Percentiles rank a stretch among this genome's conserved stretches.
These are phyloP conservation scores for Cladophialophora bantiana DNA, from an alignment of 2,329 filamentous ascomycete species.

Conservation along the genomic window DNA sequence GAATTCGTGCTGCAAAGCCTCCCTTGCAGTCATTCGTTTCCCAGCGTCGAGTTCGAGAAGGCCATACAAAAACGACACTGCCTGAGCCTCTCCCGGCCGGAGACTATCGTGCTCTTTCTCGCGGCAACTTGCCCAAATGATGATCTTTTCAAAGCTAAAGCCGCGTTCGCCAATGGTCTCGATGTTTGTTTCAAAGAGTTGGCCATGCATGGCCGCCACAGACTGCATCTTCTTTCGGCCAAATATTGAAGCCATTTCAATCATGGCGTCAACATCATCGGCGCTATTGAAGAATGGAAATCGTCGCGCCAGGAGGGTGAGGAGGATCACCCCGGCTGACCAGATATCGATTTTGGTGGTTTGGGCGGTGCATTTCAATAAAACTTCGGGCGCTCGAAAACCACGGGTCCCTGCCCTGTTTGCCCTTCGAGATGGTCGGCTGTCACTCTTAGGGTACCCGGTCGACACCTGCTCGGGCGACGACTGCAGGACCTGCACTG, in stretches of 20 bases:
- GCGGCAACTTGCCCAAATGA: conserved; percentile 90
- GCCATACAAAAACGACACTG: conserved; percentile 51
- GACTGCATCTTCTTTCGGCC: conserved; percentile 83
- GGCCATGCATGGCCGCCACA: conserved; percentile 83
- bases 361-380: conserved; percentile 96
- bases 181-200: conserved; percentile 90
- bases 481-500: conserved; percentile 48
- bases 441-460: conserved; percentile 89
- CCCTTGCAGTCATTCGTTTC: conserved; percentile 52
- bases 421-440: conserved; percentile 83
- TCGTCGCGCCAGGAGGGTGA: conserved; percentile 89
- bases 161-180: conserved; percentile 86
- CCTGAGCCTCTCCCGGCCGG: conserved; percentile 55
- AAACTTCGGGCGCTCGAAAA: conserved; percentile 93
- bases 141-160: conserved; percentile 89
- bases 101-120: conserved; percentile 62
- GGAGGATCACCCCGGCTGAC: conserved; percentile 93
- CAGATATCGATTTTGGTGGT: conserved; percentile 95
- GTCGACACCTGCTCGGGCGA: conserved; percentile 51
- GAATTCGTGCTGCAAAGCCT: conserved; percentile 55
- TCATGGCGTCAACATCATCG: conserved; percentile 97
- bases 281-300: conserved; percentile 99
- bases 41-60: conserved; percentile 54
- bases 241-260: conserved; percentile 96
- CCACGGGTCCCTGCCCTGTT: conserved; percentile 95